A percentile compares a stretch with the other conserved stretches of the same genome.
Conservation (phyloP, 495 filamentous ascomycete species). For the Amorphotheca resinae region DNA sequence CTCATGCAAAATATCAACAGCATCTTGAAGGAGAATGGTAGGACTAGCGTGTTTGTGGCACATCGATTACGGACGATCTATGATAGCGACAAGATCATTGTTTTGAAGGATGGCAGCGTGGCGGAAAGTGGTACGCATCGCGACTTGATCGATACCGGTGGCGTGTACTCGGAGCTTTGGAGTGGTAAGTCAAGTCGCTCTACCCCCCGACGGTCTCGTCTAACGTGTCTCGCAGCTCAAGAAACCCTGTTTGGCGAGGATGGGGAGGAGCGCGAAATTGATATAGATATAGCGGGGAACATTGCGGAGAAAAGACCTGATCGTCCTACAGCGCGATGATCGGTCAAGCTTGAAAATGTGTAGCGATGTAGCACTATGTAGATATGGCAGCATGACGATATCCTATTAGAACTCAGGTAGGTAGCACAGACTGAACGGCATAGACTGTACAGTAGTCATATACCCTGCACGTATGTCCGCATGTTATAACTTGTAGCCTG, state of each 20-base stretch:
- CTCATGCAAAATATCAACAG: conserved; percentile 88
- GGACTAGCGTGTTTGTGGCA: conserved; percentile 90
- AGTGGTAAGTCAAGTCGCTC: conserved; percentile 45
- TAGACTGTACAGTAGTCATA: too few species aligned
- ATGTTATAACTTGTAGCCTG: too few species aligned
- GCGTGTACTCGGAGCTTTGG: conserved; percentile 86
- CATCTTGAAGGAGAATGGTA: conserved; percentile 75
- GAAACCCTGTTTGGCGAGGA: conserved; percentile 31
- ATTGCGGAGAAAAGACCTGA: conserved; percentile 9
- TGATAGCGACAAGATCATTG: conserved; percentile 90
- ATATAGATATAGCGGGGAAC: conserved; percentile 11
- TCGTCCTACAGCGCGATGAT: conserved; percentile 8
- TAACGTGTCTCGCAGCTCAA: conserved; percentile 26
- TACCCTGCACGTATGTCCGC: too few species aligned
- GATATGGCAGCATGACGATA: conserved; percentile 1
- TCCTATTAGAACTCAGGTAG: too few species aligned
- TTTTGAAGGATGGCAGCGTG: conserved; percentile 69
- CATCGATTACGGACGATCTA: conserved; percentile 87
- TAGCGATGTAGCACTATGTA: not conserved
- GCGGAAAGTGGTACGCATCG: conserved; percentile 80
- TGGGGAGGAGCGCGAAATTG: conserved; percentile 27
- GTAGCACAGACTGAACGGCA: too few species aligned
- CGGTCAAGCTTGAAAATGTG: not conserved
- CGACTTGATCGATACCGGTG: conserved; percentile 63
- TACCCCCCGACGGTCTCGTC: not conserved